phyloP scores from a whole-genome alignment of 306 rosid species.

The Macrotyloma uniflorum region DNA sequence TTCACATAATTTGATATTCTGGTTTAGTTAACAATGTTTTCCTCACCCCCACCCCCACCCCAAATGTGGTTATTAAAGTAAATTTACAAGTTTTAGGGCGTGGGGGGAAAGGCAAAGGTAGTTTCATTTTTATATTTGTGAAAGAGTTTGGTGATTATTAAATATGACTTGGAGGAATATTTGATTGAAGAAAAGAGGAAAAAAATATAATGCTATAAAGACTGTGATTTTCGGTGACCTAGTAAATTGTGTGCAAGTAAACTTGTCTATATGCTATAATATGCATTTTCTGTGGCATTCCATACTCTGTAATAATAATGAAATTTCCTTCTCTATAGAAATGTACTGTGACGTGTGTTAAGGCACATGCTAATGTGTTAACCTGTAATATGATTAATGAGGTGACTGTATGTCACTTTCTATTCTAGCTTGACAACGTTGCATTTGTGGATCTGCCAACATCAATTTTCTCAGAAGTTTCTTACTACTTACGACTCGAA shows the following conservation, averaged over 20 bases:
- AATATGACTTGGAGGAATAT: conserved; percentile 6
- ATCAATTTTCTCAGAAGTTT: not conserved
- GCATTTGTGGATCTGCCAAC: not conserved
- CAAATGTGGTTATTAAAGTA: not conserved
- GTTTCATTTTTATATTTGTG: conserved; percentile 8
- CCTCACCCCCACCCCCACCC: too few relatives aligned
- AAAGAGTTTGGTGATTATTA: not conserved
- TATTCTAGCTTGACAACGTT: not conserved
- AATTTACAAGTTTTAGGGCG: not conserved
- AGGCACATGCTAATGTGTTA: not conserved
- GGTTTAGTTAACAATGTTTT: not conserved
- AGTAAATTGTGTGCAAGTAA: conserved; percentile 5
- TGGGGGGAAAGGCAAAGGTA: not conserved
- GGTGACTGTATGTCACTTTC: not conserved
- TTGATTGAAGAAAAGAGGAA: not conserved
- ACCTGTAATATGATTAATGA: not conserved
- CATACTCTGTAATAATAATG: not conserved
- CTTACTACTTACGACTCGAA: not conserved
- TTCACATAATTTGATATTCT: not conserved
- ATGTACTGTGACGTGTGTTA: conserved; percentile 3
- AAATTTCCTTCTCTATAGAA: not conserved
- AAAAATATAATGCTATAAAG: not conserved
- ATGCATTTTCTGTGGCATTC: conserved; percentile 5
- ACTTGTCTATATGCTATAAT: not conserved
- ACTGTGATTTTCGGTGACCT: not conserved